Base-by-base conservation (phyloP, 164 flowering plant species). In the Paratinospora sagittata region DNA sequence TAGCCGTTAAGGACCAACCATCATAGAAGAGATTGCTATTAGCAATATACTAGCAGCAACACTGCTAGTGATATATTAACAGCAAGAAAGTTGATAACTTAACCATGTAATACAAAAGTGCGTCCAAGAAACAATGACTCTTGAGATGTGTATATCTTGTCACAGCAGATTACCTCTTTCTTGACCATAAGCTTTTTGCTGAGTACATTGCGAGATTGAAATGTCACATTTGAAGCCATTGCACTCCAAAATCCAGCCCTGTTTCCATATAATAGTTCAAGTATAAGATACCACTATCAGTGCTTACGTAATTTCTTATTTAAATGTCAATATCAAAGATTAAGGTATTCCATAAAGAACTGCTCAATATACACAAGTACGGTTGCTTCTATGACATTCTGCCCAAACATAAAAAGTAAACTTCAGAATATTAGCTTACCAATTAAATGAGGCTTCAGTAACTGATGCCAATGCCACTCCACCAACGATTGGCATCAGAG, bases 221-320 rank as follows among this genome's bases (percentile, higher is more conserved):
- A n/a, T n/a, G n/a, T n/a, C n/a, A n/a, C n/a, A n/a, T n/a, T n/a
- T n/a, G n/a, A n/a, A n/a, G 87, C 98, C 98, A 92, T 95, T 63
- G 99, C 99, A 84, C 94, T 95, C 96, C 84, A 90, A 80, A 95
- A 95, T 3, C 97, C 97, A 74, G 90, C 86, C 97, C 97, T 92
- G 71, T 73, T 69, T 73, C 66, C 74, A 36, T 27, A 49, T 67
- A 34, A 27, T 65, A 0, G 75, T 45, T 8, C n/a, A 12, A 27
- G 47, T 8, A 30, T 26, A 30, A 63, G 19, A 14, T 63, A 27
- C 63, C 37, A 63, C 33, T 52, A 17, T 37, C 12, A n/a, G n/a
- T n/a, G n/a, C n/a, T n/a, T 55, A 43, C 47, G 78, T 69, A 95
- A 49, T 17, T 49, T 7, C 19, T 49, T 49, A 34, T 7, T n/a